These are phyloP conservation scores for Beauveria bassiana DNA, from an alignment of 2,329 filamentous ascomycete genomes.

Conservation along the genomic window DNA sequence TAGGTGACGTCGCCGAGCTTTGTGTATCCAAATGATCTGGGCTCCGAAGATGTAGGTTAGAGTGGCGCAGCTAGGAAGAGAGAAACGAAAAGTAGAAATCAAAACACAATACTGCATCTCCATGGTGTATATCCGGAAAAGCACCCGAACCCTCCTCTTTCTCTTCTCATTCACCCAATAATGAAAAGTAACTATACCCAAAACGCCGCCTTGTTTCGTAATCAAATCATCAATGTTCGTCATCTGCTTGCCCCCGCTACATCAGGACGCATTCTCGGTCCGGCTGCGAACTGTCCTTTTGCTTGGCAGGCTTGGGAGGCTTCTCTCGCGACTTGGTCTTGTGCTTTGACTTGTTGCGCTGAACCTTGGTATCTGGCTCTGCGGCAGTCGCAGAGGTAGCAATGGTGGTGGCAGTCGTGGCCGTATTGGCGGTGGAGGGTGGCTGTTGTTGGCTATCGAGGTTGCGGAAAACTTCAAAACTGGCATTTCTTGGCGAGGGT, in stretches of 20 bases:
- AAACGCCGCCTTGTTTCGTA: neutral
- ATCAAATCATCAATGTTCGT: neutral
- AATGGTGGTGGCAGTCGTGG: neutral
- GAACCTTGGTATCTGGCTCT: constrained; percentile 16
- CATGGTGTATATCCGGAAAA: constrained; percentile 1
- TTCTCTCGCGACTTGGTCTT: constrained; percentile 32
- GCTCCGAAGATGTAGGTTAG: neutral
- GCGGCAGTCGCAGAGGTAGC: neutral
- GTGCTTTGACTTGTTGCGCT: constrained; percentile 26
- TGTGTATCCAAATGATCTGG: neutral
- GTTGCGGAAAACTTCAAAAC: constrained; percentile 26
- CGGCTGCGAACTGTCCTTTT: constrained; percentile 23
- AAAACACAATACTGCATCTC: neutral
- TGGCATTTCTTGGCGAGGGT: constrained; percentile 18
- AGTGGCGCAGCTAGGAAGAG: neutral
- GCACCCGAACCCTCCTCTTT: neutral
- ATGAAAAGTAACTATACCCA: neutral
- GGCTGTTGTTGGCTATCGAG: constrained; percentile 14
- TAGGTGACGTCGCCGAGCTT: neutral
- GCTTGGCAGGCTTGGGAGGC: constrained; percentile 25
- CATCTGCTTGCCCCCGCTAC: constrained; percentile 21
- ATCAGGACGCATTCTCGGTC: constrained; percentile 43
- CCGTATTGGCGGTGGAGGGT: neutral
- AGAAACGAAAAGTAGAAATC: neutral
- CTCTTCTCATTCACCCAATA: neutral